Base-by-base conservation (phyloP, 768 basidiomycete species). In the Trametes cinnabarina region DNA sequence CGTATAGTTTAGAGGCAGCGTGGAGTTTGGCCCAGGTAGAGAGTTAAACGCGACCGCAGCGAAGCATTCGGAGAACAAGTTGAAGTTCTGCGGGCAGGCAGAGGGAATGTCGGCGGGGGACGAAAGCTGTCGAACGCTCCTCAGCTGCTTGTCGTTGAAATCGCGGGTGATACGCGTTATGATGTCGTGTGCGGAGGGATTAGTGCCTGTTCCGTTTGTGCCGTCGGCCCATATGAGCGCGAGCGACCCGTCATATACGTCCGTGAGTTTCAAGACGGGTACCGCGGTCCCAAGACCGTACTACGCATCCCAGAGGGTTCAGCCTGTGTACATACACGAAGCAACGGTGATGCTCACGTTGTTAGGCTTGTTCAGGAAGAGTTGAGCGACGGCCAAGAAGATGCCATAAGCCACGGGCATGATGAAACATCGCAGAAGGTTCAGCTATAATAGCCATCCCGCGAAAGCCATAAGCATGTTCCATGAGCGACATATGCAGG, bases 31-130 rank as follows among this genome's bases (percentile, higher is more conserved):
- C 0, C 71, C 63, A 2, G 87, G 84, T 28, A 89, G 73, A 44
- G 79, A 76, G 61, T 80, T 76, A 69, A 92, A 90, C 0, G 79
- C 72, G 14, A 92, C 69, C 1, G 77, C 89, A 1, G 83, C 87
- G 63, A 80, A 92, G 67, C 90, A 92, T 55, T 82, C 74, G 2
- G 88, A 90, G 49, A 82, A 77, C 8, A 78, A 63, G 48, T 87
- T 84, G 73, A 88, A 90, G 72, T 92, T 92, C 66, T 87, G 82
- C 8, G 84, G 88, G 66, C 90, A 92, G 32, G 73, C 68, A 0
- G 73, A 61, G 0, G 81, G 77, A 14, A 92, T 84, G 23, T 83
- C 79, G 3, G 71, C 66, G 0, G 77, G 73, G 28, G 69, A 57
- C 34, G 43, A 67, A 11, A 86, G 76, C 65, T 84, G 71, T 52